phyloP scores from a whole-genome alignment of 2,329 filamentous ascomycete species.

The Aspergillus calidoustus region DNA sequence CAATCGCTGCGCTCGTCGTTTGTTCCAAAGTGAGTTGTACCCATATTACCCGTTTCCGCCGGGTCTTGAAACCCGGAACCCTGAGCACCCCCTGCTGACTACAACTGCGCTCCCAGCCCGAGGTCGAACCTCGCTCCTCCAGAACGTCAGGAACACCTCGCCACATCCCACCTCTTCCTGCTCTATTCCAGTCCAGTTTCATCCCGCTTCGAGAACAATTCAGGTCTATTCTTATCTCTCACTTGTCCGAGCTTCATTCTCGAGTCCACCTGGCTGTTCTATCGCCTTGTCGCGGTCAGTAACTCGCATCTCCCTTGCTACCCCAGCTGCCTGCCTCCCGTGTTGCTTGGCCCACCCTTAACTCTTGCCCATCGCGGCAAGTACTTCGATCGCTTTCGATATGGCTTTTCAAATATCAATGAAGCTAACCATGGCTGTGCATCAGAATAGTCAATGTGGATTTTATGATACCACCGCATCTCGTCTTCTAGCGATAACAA shows the following conservation, averaged over 20 bases:
- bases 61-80: slow-evolving; percentile 19
- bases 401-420: not conserved
- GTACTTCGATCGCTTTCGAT: slow-evolving; percentile 7
- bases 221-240: not conserved
- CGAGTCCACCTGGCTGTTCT: not conserved
- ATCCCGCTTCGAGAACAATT: not conserved
- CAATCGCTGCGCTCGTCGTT: slow-evolving; percentile 10
- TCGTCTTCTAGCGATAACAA: not conserved
- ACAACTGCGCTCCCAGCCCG: slow-evolving; percentile 19
- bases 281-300: slow-evolving; percentile 4
- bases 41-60: slow-evolving; percentile 11
- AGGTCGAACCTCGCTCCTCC: slow-evolving; percentile 14
- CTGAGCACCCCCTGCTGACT: slow-evolving; percentile 24
- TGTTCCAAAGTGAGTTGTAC: slow-evolving; percentile 15
- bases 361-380: slow-evolving; percentile 8
- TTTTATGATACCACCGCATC: slow-evolving; percentile 3
- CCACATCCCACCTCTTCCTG: slow-evolving; percentile 19
- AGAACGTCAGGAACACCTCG: slow-evolving; percentile 23
- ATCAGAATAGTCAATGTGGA: slow-evolving; percentile 20
- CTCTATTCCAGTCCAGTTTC: slow-evolving; percentile 2
- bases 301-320: not conserved
- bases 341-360: slow-evolving; percentile 8
- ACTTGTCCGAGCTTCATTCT: not conserved
- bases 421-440: slow-evolving; percentile 16
- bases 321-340: slow-evolving; percentile 8